Conservation (phyloP, 2,329 filamentous ascomycete genomes). For the Trematosphaeria pertusa region DNA sequence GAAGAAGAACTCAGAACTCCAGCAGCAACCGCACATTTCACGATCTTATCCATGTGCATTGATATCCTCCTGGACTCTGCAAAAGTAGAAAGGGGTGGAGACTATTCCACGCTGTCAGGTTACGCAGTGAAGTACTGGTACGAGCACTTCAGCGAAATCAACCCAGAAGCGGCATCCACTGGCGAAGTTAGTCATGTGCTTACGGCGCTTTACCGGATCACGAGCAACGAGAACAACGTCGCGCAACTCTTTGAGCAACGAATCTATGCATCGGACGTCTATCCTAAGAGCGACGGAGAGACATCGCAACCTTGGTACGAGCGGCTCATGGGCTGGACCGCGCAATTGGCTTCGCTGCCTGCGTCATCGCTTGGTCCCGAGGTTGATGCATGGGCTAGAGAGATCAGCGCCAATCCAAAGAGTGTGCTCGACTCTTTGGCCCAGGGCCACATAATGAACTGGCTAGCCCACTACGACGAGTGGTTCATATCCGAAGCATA, state of each 20-base stretch:
- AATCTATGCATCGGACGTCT: slow-evolving; percentile 1
- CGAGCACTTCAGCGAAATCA: slow-evolving; percentile 21
- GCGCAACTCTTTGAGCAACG: slow-evolving; percentile 12
- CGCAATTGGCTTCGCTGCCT: not conserved
- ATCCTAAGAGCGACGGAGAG: slow-evolving; percentile 4
- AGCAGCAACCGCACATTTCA: slow-evolving; percentile 24
- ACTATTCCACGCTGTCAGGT: not conserved
- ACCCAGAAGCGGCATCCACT: slow-evolving; percentile 10
- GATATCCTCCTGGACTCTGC: slow-evolving; percentile 3
- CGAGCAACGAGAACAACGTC: slow-evolving; percentile 17
- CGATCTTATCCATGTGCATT: slow-evolving; percentile 21
- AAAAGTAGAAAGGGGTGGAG: not conserved
- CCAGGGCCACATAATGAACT: slow-evolving; percentile 6
- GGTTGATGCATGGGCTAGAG: slow-evolving; percentile 6
- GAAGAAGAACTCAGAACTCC: slow-evolving; percentile 16
- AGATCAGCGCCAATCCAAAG: not conserved
- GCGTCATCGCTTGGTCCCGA: not conserved
- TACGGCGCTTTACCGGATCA: slow-evolving; percentile 10
- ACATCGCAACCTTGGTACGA: slow-evolving; percentile 7
- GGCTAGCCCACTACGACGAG: not conserved
- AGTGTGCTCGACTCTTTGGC: slow-evolving; percentile 2
- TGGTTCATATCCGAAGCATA: slow-evolving; percentile 3
- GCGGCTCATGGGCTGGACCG: slow-evolving; percentile 4
- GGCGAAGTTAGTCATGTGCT: slow-evolving; percentile 13
- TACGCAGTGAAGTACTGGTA: slow-evolving; percentile 16